phyloP scores from a whole-genome alignment of 805 yeast genomes.

The Candida maltosa region DNA sequence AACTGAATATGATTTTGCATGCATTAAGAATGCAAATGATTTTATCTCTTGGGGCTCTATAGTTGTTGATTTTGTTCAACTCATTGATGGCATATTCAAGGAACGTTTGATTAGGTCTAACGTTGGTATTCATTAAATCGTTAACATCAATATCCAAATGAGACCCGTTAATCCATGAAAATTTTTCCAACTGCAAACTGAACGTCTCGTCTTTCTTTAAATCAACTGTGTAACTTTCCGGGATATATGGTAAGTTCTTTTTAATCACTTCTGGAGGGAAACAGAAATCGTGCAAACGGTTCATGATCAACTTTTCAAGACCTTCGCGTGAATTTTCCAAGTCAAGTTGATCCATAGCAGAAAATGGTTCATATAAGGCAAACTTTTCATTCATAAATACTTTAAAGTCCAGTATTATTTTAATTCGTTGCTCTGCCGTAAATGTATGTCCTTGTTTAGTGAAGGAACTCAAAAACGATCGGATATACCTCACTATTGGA shows the following conservation, averaged over 20 bases:
- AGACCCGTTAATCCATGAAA: slow-evolving; percentile 65
- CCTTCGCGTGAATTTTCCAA: slow-evolving; percentile 83
- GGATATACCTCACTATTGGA: slow-evolving; percentile 81
- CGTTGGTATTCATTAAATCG: slow-evolving; percentile 19
- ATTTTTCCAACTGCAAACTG: slow-evolving; percentile 52
- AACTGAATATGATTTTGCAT: slow-evolving; percentile 88
- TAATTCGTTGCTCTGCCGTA: slow-evolving; percentile 74
- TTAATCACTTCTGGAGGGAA: slow-evolving; percentile 72
- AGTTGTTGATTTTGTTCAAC: slow-evolving; percentile 71
- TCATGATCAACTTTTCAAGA: slow-evolving; percentile 88
- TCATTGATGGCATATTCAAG: slow-evolving; percentile 66
- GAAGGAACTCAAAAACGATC: slow-evolving; percentile 80
- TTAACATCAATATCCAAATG: slow-evolving; percentile 71
- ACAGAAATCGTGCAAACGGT: slow-evolving; percentile 70
- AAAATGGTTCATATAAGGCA: slow-evolving; percentile 67
- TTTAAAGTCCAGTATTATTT: slow-evolving; percentile 75
- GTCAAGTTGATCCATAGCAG: slow-evolving; percentile 51
- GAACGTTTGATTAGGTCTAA: slow-evolving; percentile 40
- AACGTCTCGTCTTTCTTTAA: slow-evolving; percentile 56
- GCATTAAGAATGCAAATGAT: slow-evolving; percentile 86
- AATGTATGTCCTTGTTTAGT: slow-evolving; percentile 54
- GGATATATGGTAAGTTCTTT: slow-evolving; percentile 13
- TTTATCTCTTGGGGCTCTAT: slow-evolving; percentile 92
- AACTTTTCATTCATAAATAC: slow-evolving; percentile 65
- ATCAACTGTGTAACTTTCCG: slow-evolving; percentile 55